Percentiles rank a stretch among this genome's conserved stretches.
Evolutionary conservation across 768 basidiomycete genomes (phyloP).

Genomic region (Rhizopogon roseolus): DNA sequence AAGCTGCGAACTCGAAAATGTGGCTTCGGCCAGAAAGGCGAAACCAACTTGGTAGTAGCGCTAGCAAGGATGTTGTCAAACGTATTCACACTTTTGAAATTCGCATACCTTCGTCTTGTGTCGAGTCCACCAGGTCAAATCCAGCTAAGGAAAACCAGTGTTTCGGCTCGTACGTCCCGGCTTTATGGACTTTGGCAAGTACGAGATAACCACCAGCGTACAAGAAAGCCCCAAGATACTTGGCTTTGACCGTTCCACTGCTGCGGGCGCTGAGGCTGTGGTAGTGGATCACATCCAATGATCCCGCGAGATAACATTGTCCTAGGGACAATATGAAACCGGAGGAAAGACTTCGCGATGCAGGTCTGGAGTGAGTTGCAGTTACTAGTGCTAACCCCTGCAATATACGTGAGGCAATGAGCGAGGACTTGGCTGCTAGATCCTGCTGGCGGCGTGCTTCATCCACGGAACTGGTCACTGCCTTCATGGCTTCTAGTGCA

Average conservation of each 20-base stretch:
- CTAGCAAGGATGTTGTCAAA: constrained; percentile 32
- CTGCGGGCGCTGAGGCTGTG: constrained; percentile 38
- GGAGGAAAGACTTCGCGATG: constrained; percentile 37
- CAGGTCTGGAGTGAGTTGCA: constrained; percentile 23
- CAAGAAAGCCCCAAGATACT: constrained; percentile 88
- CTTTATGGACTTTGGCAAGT: constrained; percentile 80
- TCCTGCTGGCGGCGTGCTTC: constrained; percentile 72
- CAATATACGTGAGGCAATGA: constrained; percentile 64
- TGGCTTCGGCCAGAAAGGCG: constrained; percentile 65
- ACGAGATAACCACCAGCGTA: constrained; percentile 84
- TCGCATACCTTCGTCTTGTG: constrained; percentile 71
- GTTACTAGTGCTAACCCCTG: constrained; percentile 27
- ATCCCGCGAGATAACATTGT: constrained; percentile 74
- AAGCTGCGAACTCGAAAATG: constrained; percentile 81
- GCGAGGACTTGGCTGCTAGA: constrained; percentile 56
- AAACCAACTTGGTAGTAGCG: constrained; percentile 77
- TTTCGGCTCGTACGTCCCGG: constrained; percentile 75
- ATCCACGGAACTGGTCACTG: constrained; percentile 73
- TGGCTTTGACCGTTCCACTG: constrained; percentile 58
- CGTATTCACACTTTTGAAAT: neutral
- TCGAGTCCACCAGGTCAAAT: constrained; percentile 66
- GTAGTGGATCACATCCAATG: constrained; percentile 83
- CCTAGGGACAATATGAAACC: constrained; percentile 75
- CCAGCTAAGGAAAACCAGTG: constrained; percentile 83
- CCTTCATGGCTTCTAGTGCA: constrained; percentile 68